Conservation (phyloP, 1,284 basidiomycete species). For the Sanghuangporus weigelae region DNA sequence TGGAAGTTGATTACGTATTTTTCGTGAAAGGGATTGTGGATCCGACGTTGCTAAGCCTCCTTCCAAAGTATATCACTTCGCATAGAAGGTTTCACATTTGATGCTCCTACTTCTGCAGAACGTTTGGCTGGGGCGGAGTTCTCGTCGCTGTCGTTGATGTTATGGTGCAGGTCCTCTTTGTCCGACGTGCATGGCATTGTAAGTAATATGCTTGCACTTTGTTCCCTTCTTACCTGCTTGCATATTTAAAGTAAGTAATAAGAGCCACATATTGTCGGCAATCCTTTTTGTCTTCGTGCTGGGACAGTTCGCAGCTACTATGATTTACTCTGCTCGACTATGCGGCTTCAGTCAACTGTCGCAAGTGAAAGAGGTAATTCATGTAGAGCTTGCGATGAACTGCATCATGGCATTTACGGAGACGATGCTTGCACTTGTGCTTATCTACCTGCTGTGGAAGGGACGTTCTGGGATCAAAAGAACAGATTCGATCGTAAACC, state of each 20-base stretch:
- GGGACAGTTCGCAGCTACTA: not conserved
- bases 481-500: constrained; percentile 33
- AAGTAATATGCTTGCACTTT: not conserved
- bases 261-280: not conserved
- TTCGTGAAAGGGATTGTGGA: constrained; percentile 1
- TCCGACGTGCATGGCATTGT: constrained; percentile 3
- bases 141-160: not conserved
- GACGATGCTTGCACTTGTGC: constrained; percentile 33
- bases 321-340: constrained; percentile 16
- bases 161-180: not conserved
- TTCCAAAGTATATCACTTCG: not conserved
- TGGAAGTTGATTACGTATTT: not conserved
- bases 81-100: not conserved
- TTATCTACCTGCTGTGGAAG: constrained; percentile 33
- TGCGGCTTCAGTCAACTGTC: not conserved
- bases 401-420: constrained; percentile 24
- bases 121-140: not conserved
- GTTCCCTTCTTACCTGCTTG: not conserved
- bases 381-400: constrained; percentile 34
- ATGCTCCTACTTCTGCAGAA: not conserved
- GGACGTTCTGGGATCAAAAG: constrained; percentile 22
- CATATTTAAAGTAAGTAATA: not conserved
- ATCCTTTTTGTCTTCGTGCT: not conserved
- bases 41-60: not conserved
- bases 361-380: constrained; percentile 42